Conservation (phyloP, 306 rosid species). For the Lathyrus oleraceus region DNA sequence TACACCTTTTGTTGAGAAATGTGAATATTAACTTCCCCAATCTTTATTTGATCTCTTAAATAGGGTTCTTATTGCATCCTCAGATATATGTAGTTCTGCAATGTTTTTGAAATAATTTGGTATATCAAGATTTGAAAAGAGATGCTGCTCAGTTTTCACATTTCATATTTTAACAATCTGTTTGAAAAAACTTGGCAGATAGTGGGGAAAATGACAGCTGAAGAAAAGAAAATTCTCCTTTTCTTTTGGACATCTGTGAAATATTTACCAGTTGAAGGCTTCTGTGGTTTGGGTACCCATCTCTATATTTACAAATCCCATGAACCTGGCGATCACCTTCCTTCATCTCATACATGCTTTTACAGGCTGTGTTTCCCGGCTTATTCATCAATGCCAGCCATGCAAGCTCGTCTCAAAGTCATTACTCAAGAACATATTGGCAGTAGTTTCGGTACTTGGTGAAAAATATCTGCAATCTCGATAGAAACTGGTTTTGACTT, state of each 20-base stretch:
- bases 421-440: conserved; percentile 89
- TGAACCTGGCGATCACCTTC: conserved; percentile 62
- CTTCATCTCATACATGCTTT: conserved; percentile 90
- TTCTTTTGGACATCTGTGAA: conserved; percentile 90
- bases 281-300: conserved; percentile 69
- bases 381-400: conserved; percentile 58
- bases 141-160: conserved; percentile 15
- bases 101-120: background rate
- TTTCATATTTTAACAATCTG: conserved; percentile 33
- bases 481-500: conserved; percentile 48
- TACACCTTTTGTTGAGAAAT: background rate
- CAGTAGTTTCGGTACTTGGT: conserved; percentile 66
- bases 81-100: background rate
- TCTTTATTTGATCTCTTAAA: background rate
- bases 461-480: conserved; percentile 46
- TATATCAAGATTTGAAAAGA: conserved; percentile 20
- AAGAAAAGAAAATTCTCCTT: conserved; percentile 81
- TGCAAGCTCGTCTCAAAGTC: conserved; percentile 66
- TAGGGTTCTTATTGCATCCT: background rate
- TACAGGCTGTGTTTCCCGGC: conserved; percentile 82
- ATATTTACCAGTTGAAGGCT: conserved; percentile 91
- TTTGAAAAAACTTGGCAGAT: conserved; percentile 63
- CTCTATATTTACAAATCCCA: conserved; percentile 67
- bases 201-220: conserved; percentile 73
- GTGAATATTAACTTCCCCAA: background rate